Evolutionary conservation across 2,329 filamentous ascomycete species (phyloP).

Genomic region (Sporothrix mexicana): DNA sequence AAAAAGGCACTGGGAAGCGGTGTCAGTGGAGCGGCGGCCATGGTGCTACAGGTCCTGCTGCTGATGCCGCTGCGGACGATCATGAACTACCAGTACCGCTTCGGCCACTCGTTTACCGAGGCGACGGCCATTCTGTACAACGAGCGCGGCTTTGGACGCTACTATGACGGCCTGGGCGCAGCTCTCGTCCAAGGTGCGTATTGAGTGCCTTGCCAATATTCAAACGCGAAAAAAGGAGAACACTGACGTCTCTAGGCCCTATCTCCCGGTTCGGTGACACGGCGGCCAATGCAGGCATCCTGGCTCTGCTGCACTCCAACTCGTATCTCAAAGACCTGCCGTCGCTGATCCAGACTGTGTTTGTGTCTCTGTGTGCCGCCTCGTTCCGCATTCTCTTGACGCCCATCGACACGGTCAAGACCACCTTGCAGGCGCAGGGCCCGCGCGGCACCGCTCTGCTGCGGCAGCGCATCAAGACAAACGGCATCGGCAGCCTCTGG

Average conservation of each 20-base stretch:
- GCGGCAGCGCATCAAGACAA: constrained; percentile 51
- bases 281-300: constrained; percentile 57
- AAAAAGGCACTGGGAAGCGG: constrained; percentile 54
- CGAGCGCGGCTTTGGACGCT: constrained; percentile 51
- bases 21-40: constrained; percentile 55
- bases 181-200: constrained; percentile 52
- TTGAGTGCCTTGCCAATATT: background rate
- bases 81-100: constrained; percentile 59
- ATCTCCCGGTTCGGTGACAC: constrained; percentile 56
- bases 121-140: constrained; percentile 51
- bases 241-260: constrained; percentile 44
- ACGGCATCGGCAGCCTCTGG: constrained; percentile 55
- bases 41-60: constrained; percentile 55
- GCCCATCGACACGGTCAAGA: constrained; percentile 57
- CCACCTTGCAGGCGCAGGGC: constrained; percentile 56
- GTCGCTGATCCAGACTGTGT: constrained; percentile 52
- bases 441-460: constrained; percentile 51
- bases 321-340: constrained; percentile 52
- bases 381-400: constrained; percentile 56
- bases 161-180: constrained; percentile 54
- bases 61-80: constrained; percentile 57
- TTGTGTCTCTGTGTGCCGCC: constrained; percentile 55
- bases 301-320: constrained; percentile 55
- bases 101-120: constrained; percentile 49
- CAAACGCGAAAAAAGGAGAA: background rate